Base-by-base conservation (phyloP, 2,329 filamentous ascomycete genomes). In the Colletotrichum navitas region DNA sequence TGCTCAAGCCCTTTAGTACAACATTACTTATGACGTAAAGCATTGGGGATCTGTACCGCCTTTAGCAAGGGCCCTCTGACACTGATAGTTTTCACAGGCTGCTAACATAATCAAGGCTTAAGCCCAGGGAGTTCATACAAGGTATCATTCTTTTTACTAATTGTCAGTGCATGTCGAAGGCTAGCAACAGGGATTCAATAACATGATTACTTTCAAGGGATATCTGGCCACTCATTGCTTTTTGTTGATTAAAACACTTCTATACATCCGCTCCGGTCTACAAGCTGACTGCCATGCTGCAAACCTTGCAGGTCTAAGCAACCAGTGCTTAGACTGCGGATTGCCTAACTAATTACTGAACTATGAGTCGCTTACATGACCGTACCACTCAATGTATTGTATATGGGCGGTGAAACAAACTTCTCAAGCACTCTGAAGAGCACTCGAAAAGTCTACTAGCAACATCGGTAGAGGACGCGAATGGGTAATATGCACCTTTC, bases 1-100 rank as follows among this genome's bases (percentile, higher is more conserved):
- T 5, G 65, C 70, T 1, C 66, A 74, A 29, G 72, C 72, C 11
- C 55, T 65, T 12, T 71, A 74, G 54, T 76, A 63, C 60, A 74
- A 75, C 49, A 29, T 29, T 65, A 73, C 54, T 14, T 75, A 74
- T 43, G 74, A 76, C 52, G 43, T 47, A 66, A 66, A 65, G n/a
- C 74, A 74, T 59, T 76, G 74, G 75, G 75, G 39, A 72, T 74
- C 43, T 74, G 71, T 11, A 73, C 72, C 16, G 67, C 72, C 12
- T 75, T 68, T 43, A 72, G 73, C 7, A 70, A 74, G 18, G 68
- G 67, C 0, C 68, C 69, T 1, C 69, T 11, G 36, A 36, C 36
- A 36, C 36, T 2, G 11, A 36, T 12, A 11, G 8, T 36, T 2
- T 11, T 36, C 36, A 36, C 7, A 36, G 36, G 36, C 36, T 36